A percentile compares a stretch with the other conserved stretches of the same genome.
Conservation (phyloP, 352 stramenopile species). For the Pythium guiyangense region DNA sequence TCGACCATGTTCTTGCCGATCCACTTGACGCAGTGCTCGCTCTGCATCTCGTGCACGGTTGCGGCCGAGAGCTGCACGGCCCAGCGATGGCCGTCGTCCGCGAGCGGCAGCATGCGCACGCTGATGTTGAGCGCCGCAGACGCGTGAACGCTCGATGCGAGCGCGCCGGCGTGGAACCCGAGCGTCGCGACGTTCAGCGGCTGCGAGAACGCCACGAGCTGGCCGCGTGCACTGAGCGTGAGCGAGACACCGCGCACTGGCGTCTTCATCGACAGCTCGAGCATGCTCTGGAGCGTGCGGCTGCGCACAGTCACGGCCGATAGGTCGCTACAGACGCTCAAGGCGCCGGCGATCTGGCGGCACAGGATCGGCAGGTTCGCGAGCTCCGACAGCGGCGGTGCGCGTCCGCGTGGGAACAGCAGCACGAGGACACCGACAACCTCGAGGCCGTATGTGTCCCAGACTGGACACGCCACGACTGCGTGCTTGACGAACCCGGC, state of each 20-base stretch:
- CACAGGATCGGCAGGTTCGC: conserved; percentile 56
- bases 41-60: conserved; percentile 39
- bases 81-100: conserved; percentile 53
- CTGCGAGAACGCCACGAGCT: conserved; percentile 50
- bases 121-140: conserved; percentile 26
- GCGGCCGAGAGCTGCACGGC: conserved; percentile 44
- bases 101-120: conserved; percentile 35
- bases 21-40: conserved; percentile 56
- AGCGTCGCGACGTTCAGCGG: conserved; percentile 42
- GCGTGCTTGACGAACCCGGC: conserved; percentile 56
- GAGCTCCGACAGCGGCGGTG: conserved; percentile 31
- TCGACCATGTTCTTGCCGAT: conserved; percentile 37
- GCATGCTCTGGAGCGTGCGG: conserved; percentile 39
- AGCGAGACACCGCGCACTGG: conserved; percentile 28
- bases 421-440: conserved; percentile 70
- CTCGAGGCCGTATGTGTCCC: conserved; percentile 53
- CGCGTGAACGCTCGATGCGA: conserved; percentile 21
- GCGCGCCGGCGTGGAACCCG: conserved; percentile 25
- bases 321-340: conserved; percentile 69
- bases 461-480: conserved; percentile 66
- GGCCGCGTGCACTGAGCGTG: conserved; percentile 43
- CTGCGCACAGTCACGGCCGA: conserved; percentile 32
- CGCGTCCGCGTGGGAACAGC: conserved; percentile 31
- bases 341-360: conserved; percentile 60
- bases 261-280: conserved; percentile 37